These are phyloP conservation scores for Ascochyta lentis DNA, from an alignment of 2,329 filamentous ascomycete genomes.

Conservation along the genomic window DNA sequence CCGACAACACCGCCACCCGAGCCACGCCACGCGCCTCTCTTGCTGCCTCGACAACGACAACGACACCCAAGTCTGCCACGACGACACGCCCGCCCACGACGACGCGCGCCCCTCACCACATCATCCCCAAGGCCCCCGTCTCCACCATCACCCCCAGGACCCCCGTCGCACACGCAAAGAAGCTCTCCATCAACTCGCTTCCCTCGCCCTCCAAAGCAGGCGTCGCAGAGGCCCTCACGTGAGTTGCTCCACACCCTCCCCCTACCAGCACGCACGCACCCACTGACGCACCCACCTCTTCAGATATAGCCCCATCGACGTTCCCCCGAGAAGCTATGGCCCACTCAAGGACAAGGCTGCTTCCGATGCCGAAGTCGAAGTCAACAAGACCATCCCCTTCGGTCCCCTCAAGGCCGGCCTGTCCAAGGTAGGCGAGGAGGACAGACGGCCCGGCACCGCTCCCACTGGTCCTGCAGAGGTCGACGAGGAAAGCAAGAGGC, in stretches of 20 bases:
- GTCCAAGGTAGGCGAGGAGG: conserved; percentile 39
- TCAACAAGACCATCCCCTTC: conserved; percentile 31
- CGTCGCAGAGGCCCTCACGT: conserved; percentile 11
- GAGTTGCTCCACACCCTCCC: neutral
- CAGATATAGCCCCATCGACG: conserved; percentile 31
- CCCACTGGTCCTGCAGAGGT: conserved; percentile 40
- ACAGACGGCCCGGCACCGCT: conserved; percentile 41
- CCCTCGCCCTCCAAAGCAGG: conserved; percentile 16
- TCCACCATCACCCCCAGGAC: conserved; percentile 22
- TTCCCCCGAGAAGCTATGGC: conserved; percentile 32
- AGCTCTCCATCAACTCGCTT: conserved; percentile 32
- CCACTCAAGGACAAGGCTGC: conserved; percentile 43
- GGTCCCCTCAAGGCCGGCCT: conserved; percentile 39
- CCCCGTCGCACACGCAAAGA: conserved; percentile 38
- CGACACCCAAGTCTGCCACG: neutral
- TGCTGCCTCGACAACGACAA: conserved; percentile 25
- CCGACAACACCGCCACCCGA: conserved; percentile 32
- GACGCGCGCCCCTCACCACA: conserved; percentile 26
- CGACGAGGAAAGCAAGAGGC: conserved; percentile 41
- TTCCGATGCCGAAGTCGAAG: conserved; percentile 47
- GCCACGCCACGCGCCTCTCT: conserved; percentile 41
- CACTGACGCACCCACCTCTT: neutral
- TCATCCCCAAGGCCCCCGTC: conserved; percentile 29
- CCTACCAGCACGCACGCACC: neutral
- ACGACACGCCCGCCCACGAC: conserved; percentile 35